These are phyloP conservation scores for Eucalyptus sideroxylon DNA, from an alignment of 345 rosid species.

Conservation along the genomic window DNA sequence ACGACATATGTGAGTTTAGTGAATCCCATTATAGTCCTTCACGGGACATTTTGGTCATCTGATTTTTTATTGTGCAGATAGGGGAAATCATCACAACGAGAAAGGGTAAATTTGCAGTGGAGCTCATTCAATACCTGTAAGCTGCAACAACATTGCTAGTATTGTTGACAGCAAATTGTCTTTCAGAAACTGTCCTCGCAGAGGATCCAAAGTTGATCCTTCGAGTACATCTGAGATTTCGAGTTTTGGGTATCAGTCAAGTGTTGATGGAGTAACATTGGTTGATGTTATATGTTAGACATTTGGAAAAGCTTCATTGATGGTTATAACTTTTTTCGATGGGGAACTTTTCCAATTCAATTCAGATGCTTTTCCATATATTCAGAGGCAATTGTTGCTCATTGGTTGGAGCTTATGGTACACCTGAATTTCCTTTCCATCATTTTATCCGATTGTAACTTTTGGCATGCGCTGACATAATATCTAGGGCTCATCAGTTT, in stretches of 20 bases:
- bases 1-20: background rate
- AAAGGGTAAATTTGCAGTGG: conserved; percentile 76
- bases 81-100: conserved; percentile 71
- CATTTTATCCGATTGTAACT: background rate
- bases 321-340: background rate
- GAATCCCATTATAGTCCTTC: background rate
- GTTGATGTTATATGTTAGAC: background rate
- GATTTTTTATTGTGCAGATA: conserved; percentile 22
- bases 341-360: background rate
- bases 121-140: conserved; percentile 61
- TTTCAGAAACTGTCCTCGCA: background rate
- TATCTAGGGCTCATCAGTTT: background rate
- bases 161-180: background rate
- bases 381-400: background rate
- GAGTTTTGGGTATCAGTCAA: background rate
- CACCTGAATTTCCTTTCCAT: background rate
- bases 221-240: background rate
- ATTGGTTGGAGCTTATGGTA: background rate
- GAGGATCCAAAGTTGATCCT: background rate
- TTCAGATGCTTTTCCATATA: background rate
- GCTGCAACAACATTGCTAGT: background rate
- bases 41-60: background rate
- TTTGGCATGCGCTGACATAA: background rate
- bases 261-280: background rate
- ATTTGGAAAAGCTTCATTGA: background rate